A percentile compares a stretch with the other conserved stretches of the same genome.
Evolutionary conservation across 2,329 filamentous ascomycete species (phyloP).

Genomic region (Exophiala oligosperma): DNA sequence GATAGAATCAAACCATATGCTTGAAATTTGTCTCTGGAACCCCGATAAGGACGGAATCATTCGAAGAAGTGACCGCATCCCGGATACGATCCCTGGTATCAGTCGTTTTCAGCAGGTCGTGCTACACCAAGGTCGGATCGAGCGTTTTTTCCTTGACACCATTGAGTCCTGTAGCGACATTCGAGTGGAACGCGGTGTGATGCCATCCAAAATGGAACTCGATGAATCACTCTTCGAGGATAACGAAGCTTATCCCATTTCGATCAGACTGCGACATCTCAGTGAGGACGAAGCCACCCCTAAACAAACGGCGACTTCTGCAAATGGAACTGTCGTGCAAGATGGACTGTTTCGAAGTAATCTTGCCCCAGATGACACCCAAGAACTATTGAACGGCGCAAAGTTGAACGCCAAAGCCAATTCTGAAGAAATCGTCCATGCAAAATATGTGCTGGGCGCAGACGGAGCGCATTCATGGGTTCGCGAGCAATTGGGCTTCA

Average conservation of each 20-base stretch:
- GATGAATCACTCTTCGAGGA: constrained; percentile 46
- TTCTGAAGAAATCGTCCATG: neutral
- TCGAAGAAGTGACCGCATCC: constrained; percentile 40
- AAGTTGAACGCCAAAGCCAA: constrained; percentile 4
- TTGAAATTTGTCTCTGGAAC: constrained; percentile 60
- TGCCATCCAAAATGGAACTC: constrained; percentile 44
- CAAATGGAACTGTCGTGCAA: neutral
- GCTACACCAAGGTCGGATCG: constrained; percentile 69
- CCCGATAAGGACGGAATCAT: neutral
- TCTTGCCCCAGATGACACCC: neutral
- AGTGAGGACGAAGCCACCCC: constrained; percentile 27
- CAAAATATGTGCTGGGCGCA: constrained; percentile 59
- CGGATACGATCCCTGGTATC: constrained; percentile 62
- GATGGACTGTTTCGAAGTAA: neutral
- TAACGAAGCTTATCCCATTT: constrained; percentile 58
- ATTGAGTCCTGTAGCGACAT: constrained; percentile 47
- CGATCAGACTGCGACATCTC: constrained; percentile 19
- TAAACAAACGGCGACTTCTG: neutral
- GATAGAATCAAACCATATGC: constrained; percentile 66
- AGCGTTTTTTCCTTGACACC: constrained; percentile 64
- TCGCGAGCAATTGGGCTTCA: constrained; percentile 57
- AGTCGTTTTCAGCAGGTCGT: constrained; percentile 66
- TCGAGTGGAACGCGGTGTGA: constrained; percentile 58
- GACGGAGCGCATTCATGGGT: constrained; percentile 70
- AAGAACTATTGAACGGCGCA: neutral